These are phyloP conservation scores for Magnaporthiopsis incrustans DNA, from an alignment of 2,329 filamentous ascomycete species.

Conservation along the genomic window DNA sequence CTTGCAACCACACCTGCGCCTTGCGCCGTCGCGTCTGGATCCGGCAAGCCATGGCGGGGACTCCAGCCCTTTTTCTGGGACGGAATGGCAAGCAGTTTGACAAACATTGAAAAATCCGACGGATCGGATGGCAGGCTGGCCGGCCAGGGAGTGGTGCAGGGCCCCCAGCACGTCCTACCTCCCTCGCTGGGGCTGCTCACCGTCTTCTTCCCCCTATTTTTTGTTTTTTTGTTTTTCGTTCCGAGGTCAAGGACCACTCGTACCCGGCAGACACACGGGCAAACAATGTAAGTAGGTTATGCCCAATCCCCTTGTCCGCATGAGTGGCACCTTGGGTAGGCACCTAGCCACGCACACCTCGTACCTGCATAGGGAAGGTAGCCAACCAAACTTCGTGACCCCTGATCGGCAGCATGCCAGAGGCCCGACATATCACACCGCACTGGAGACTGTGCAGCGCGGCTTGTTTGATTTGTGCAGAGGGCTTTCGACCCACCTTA, in stretches of 20 bases:
- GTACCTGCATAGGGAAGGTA: background rate
- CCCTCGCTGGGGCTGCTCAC: background rate
- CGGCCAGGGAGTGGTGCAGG: too few species aligned
- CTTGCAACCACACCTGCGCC: too few species aligned
- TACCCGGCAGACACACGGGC: background rate
- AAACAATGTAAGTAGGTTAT: background rate
- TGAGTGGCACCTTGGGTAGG: too few species aligned
- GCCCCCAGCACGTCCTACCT: background rate
- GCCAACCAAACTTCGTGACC: background rate
- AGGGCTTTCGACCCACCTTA: too few species aligned
- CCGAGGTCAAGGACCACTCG: background rate
- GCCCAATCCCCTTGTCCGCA: too few species aligned
- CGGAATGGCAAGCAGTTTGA: too few species aligned
- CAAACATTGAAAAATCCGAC: too few species aligned
- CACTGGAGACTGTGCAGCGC: background rate
- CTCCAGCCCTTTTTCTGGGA: too few species aligned
- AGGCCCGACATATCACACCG: background rate
- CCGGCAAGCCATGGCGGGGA: too few species aligned
- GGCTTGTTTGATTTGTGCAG: background rate
- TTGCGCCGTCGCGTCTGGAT: too few species aligned
- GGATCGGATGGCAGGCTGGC: background rate
- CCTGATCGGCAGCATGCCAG: background rate
- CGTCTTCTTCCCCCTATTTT: background rate
- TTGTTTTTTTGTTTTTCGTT: background rate
- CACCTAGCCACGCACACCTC: too few species aligned